phyloP scores from a whole-genome alignment of 2,329 filamentous ascomycete genomes.

The Verticillium longisporum region DNA sequence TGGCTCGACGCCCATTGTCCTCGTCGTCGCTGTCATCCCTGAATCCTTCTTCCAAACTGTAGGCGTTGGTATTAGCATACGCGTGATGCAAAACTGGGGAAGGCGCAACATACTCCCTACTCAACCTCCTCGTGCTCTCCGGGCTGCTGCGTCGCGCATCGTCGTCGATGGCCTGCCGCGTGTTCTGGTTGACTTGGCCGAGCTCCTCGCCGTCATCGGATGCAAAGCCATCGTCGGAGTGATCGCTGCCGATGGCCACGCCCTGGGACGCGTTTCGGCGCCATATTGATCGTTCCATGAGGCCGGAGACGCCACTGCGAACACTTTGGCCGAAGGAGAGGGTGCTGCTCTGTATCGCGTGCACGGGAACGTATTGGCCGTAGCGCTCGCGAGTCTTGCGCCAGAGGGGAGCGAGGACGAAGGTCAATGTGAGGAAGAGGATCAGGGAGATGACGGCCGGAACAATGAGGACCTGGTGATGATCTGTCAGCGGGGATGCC shows the following conservation, averaged over 20 bases:
- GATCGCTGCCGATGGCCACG: constrained; percentile 31
- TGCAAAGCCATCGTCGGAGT: constrained; percentile 44
- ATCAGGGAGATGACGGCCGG: constrained; percentile 64
- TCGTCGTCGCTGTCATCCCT: constrained; percentile 39
- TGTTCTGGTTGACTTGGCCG: constrained; percentile 49
- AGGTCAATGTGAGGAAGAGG: constrained; percentile 60
- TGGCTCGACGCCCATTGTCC: constrained; percentile 13
- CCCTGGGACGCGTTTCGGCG: constrained; percentile 32
- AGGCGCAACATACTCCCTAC: constrained; percentile 55
- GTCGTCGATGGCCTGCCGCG: constrained; percentile 30
- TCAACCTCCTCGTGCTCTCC: constrained; percentile 56
- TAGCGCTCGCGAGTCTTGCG: constrained; percentile 64
- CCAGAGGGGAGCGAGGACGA: constrained; percentile 61
- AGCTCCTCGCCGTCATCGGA: constrained; percentile 67
- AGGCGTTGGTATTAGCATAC: constrained; percentile 6
- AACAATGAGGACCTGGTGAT: constrained; percentile 57
- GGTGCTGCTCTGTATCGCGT: constrained; percentile 53
- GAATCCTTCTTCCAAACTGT: constrained; percentile 51
- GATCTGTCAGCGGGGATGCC: constrained; percentile 3
- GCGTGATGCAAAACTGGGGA: not conserved
- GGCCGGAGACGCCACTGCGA: constrained; percentile 29
- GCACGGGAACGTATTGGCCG: constrained; percentile 65
- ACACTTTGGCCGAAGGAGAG: constrained; percentile 46
- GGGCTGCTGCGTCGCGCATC: constrained; percentile 27
- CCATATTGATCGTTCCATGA: constrained; percentile 41